A percentile compares a stretch with the other conserved stretches of the same genome.
Conservation (phyloP, 495 filamentous ascomycete species). For the Parathielavia hyrcaniae region DNA sequence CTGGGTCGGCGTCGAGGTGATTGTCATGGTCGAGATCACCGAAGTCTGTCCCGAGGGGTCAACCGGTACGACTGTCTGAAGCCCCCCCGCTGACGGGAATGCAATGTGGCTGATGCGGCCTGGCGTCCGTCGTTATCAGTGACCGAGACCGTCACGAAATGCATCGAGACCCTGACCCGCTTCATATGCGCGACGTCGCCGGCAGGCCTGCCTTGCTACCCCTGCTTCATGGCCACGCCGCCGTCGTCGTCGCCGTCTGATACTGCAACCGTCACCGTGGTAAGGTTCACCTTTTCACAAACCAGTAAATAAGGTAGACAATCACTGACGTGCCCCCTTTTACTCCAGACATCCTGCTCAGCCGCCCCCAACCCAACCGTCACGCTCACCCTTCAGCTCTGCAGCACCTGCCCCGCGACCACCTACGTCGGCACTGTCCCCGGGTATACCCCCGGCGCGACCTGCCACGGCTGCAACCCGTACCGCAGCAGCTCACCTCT, state of each 20-base stretch:
- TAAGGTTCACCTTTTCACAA: slow-evolving; percentile 8
- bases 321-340: not conserved
- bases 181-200: slow-evolving; percentile 38
- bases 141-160: slow-evolving; percentile 23
- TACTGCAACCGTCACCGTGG: slow-evolving; percentile 34
- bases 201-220: slow-evolving; percentile 35
- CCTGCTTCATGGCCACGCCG: slow-evolving; percentile 29
- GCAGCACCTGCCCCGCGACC: slow-evolving; percentile 26
- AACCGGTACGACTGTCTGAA: slow-evolving; percentile 16
- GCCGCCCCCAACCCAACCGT: slow-evolving; percentile 19
- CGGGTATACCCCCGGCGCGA: slow-evolving; percentile 28
- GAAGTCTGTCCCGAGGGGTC: slow-evolving; percentile 31
- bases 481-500: not conserved
- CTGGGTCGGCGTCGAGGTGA: slow-evolving; percentile 39
- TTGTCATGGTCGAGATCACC: slow-evolving; percentile 31
- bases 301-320: not conserved
- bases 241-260: slow-evolving; percentile 17
- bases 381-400: slow-evolving; percentile 29
- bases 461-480: slow-evolving; percentile 28
- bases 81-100: too few species aligned
- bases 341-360: slow-evolving; percentile 25
- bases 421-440: slow-evolving; percentile 31
- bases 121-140: too few species aligned
- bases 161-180: slow-evolving; percentile 29
- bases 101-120: not conserved